phyloP scores from a whole-genome alignment of 805 yeast genomes.

The Candida tibetensis region DNA sequence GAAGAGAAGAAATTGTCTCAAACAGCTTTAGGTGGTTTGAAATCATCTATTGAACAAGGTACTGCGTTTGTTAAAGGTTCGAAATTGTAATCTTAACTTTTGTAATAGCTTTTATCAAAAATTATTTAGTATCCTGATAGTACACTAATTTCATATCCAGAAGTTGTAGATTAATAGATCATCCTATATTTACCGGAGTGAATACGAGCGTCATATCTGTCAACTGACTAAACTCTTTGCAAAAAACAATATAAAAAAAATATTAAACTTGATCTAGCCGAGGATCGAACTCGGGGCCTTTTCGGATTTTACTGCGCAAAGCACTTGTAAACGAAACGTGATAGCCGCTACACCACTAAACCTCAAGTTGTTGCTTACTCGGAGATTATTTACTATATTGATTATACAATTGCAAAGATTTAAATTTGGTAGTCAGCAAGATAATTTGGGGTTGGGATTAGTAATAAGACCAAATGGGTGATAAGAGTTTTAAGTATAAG shows the following conservation, averaged over 20 bases:
- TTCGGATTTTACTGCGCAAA: conserved; percentile 29
- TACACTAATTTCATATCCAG: too few relatives aligned
- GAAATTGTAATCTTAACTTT: conserved; percentile 32
- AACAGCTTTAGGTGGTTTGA: conserved; percentile 39
- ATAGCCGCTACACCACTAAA: conserved; percentile 40
- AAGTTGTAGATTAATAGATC: not conserved
- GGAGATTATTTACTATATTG: too few relatives aligned
- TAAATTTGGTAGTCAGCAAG: too few relatives aligned
- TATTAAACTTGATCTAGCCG: conserved; percentile 27
- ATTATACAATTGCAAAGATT: too few relatives aligned
- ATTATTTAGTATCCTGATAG: too few relatives aligned
- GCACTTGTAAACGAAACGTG: conserved; percentile 38
- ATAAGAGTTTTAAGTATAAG: too few relatives aligned
- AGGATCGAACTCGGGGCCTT: conserved; percentile 42
- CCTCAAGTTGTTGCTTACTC: conserved; percentile 15
- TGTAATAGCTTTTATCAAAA: too few relatives aligned
- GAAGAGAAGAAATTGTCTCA: conserved; percentile 34
- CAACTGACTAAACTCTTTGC: not conserved
- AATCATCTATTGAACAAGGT: conserved; percentile 40
- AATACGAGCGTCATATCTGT: not conserved
- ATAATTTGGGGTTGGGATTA: too few relatives aligned
- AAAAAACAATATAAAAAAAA: conserved; percentile 10
- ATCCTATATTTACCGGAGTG: not conserved
- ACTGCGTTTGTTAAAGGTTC: conserved; percentile 37
- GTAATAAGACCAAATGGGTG: too few relatives aligned